phyloP scores from a whole-genome alignment of 2,329 filamentous ascomycete species.

The Beauveria pseudobassiana region DNA sequence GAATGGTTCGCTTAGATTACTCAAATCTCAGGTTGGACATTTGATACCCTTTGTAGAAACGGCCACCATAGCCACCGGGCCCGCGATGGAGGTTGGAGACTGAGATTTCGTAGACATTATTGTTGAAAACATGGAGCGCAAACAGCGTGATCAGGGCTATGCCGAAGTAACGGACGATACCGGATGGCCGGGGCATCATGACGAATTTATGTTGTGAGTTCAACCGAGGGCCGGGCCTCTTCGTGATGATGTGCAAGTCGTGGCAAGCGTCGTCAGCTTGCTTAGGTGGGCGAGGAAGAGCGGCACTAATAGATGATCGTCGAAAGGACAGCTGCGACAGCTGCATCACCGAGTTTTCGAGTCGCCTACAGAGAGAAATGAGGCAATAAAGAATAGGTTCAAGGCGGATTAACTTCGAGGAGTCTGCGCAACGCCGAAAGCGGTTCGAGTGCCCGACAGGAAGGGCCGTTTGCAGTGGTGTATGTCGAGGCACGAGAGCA shows the following conservation, averaged over 20 bases:
- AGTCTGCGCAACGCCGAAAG: background rate
- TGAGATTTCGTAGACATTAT: conserved; percentile 14
- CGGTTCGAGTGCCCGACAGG: background rate
- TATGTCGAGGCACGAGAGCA: background rate
- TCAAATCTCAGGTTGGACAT: no score
- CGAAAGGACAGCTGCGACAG: background rate
- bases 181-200: conserved; percentile 30
- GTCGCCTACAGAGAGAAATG: background rate
- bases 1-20: background rate
- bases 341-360: background rate
- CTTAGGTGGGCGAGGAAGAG: background rate
- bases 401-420: background rate
- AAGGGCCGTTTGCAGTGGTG: background rate
- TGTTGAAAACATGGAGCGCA: conserved; percentile 23
- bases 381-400: background rate
- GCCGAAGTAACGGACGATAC: conserved; percentile 34
- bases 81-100: background rate
- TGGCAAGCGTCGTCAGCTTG: background rate
- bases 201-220: background rate
- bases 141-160: conserved; percentile 29
- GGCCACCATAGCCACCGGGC: conserved; percentile 5
- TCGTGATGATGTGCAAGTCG: background rate
- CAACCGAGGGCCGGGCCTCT: background rate
- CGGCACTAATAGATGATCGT: background rate
- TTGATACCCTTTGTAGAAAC: background rate